Conservation (phyloP, 768 basidiomycete genomes). For the Tricholoma sp. region DNA sequence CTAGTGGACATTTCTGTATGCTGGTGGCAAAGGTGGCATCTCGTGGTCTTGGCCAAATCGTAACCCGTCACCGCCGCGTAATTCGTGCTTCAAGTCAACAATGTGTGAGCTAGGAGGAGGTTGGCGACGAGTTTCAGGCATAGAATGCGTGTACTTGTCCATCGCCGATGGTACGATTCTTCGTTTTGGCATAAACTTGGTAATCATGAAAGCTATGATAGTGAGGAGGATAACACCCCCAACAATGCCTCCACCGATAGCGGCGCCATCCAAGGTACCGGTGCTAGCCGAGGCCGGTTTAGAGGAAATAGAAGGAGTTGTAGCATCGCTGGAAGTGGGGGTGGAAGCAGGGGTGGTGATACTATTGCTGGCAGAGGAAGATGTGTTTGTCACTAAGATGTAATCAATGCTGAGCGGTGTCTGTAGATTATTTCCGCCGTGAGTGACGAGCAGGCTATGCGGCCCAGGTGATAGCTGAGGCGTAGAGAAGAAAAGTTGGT, state of each 20-base stretch:
- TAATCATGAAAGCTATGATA: constrained; percentile 3
- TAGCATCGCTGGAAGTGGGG: background rate
- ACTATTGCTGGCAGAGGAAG: background rate
- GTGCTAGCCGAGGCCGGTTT: background rate
- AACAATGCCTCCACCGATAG: constrained; percentile 17
- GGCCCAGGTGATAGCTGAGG: constrained; percentile 11
- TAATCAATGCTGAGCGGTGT: constrained; percentile 24
- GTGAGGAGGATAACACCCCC: constrained; percentile 10
- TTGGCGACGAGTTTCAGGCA: too few relatives aligned
- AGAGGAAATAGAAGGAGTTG: background rate
- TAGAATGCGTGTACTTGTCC: too few relatives aligned
- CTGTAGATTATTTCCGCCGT: constrained; percentile 12
- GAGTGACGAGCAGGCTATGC: constrained; percentile 19
- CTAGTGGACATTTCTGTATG: too few relatives aligned
- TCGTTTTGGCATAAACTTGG: too few relatives aligned
- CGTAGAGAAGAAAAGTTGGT: constrained; percentile 24
- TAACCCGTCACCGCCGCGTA: too few relatives aligned
- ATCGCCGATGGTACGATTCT: too few relatives aligned
- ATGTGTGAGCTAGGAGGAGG: too few relatives aligned
- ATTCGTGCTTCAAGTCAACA: too few relatives aligned
- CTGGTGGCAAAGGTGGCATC: too few relatives aligned
- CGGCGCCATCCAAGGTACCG: constrained; percentile 8
- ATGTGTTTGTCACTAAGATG: constrained; percentile 17
- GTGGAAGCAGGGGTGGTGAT: background rate
- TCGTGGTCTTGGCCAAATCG: too few relatives aligned